Conservation (phyloP, 768 basidiomycete genomes). For the Lentinula guzmanii region DNA sequence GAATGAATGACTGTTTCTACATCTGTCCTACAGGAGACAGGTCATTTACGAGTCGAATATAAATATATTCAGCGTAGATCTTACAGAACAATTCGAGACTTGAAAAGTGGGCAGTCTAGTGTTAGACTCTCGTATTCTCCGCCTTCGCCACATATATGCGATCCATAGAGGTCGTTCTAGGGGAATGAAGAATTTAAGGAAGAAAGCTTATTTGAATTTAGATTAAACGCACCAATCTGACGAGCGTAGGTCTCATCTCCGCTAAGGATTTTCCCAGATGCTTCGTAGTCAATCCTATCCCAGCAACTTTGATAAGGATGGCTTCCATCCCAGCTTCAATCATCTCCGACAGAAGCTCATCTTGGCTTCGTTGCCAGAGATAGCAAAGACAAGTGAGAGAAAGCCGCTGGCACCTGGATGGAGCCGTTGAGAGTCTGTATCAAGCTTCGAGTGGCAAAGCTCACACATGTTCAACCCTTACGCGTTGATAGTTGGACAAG, state of each 20-base stretch:
- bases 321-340: conserved; percentile 71
- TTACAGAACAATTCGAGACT: conserved; percentile 65
- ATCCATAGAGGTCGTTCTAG: conserved; percentile 78
- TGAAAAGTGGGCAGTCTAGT: conserved; percentile 85
- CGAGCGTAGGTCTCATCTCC: conserved; percentile 68
- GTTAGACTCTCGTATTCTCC: conserved; percentile 97
- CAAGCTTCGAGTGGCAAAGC: conserved; percentile 17
- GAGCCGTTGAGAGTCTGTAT: neutral
- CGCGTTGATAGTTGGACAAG: conserved; percentile 93
- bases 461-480: conserved; percentile 96
- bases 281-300: conserved; percentile 73
- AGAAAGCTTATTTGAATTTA: neutral
- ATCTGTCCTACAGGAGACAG: conserved; percentile 36
- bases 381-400: conserved; percentile 77
- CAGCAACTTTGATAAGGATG: conserved; percentile 92
- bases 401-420: conserved; percentile 69
- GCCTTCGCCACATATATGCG: conserved; percentile 95
- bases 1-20: conserved; percentile 72
- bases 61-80: conserved; percentile 16
- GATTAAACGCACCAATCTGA: conserved; percentile 49
- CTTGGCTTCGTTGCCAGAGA: conserved; percentile 92
- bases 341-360: conserved; percentile 84
- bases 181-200: neutral
- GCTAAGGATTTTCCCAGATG: conserved; percentile 76
- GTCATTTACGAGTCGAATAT: neutral